phyloP scores from a whole-genome alignment of 225 moss, liverwort and hornwort genomes.

The Lunularia cruciata region DNA sequence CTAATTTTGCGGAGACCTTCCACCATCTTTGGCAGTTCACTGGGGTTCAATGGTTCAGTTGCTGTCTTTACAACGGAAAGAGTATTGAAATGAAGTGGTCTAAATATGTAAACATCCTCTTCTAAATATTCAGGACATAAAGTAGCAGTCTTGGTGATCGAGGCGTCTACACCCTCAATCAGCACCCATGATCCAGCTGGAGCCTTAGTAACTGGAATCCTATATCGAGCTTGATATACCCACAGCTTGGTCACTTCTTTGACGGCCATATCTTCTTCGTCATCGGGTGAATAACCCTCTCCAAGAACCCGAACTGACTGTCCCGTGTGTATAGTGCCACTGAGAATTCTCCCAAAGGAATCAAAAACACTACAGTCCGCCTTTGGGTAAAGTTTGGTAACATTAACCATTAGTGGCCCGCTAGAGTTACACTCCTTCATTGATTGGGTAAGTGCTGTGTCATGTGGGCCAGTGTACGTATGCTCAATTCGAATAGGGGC shows the following conservation, averaged over 20 bases:
- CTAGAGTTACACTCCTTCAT: constrained; percentile 84
- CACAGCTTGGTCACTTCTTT: constrained; percentile 97
- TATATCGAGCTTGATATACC: constrained; percentile 95
- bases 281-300: constrained; percentile 95
- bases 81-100: constrained; percentile 88
- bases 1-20: constrained; percentile 97
- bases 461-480: constrained; percentile 85
- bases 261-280: constrained; percentile 92
- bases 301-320: constrained; percentile 89
- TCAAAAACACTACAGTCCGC: constrained; percentile 96
- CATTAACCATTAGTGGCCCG: constrained; percentile 91
- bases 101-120: constrained; percentile 94
- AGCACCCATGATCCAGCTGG: constrained; percentile 89
- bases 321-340: constrained; percentile 88
- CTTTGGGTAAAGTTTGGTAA: constrained; percentile 91
- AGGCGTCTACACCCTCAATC: constrained; percentile 95
- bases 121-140: constrained; percentile 78
- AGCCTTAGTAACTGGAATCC: constrained; percentile 78
- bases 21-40: constrained; percentile 98
- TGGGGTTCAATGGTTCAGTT: constrained; percentile 92
- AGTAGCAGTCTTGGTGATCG: constrained; percentile 93
- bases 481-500: constrained; percentile 84
- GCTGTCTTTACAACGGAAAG: constrained; percentile 97
- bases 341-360: constrained; percentile 86
- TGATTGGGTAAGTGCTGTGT: constrained; percentile 65